Conservation (phyloP, 1,284 basidiomycete species). For the Boletus albobrunnescens region DNA sequence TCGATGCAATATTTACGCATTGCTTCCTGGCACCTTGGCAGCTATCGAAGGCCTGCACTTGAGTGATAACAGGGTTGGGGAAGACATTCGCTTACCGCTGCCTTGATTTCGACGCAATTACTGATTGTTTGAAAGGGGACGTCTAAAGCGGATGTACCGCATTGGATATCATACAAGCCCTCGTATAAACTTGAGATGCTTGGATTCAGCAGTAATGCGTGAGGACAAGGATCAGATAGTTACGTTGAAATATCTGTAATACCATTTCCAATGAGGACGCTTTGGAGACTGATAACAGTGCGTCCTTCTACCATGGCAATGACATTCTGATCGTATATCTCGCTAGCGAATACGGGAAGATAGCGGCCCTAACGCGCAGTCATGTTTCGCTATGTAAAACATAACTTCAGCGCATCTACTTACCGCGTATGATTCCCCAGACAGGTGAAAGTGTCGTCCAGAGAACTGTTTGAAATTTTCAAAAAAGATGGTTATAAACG, state of each 20-base stretch:
- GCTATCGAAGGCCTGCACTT: slow-evolving; percentile 30
- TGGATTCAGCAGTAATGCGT: not conserved
- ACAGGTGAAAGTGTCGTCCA: slow-evolving; percentile 61
- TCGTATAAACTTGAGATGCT: slow-evolving; percentile 44
- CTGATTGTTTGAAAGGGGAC: slow-evolving; percentile 55
- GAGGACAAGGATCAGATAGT: slow-evolving; percentile 12
- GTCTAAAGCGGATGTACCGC: slow-evolving; percentile 50
- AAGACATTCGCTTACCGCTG: slow-evolving; percentile 40
- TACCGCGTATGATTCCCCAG: slow-evolving; percentile 69
- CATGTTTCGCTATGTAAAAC: not conserved
- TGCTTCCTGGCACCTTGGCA: slow-evolving; percentile 51
- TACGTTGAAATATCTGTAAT: slow-evolving; percentile 61
- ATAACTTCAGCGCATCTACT: slow-evolving; percentile 16
- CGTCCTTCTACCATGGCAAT: slow-evolving; percentile 52
- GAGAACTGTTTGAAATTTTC: slow-evolving; percentile 68
- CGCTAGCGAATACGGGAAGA: slow-evolving; percentile 76
- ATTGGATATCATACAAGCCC: slow-evolving; percentile 64
- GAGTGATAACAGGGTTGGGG: not conserved
- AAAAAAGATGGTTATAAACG: slow-evolving; percentile 73
- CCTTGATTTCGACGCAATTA: slow-evolving; percentile 59
- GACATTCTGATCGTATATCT: slow-evolving; percentile 73
- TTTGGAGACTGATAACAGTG: slow-evolving; percentile 64
- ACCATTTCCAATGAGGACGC: slow-evolving; percentile 60
- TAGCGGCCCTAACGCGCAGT: slow-evolving; percentile 57
- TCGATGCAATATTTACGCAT: slow-evolving; percentile 50